phyloP scores from a whole-genome alignment of 306 rosid species.

The Biancaea sappan region DNA sequence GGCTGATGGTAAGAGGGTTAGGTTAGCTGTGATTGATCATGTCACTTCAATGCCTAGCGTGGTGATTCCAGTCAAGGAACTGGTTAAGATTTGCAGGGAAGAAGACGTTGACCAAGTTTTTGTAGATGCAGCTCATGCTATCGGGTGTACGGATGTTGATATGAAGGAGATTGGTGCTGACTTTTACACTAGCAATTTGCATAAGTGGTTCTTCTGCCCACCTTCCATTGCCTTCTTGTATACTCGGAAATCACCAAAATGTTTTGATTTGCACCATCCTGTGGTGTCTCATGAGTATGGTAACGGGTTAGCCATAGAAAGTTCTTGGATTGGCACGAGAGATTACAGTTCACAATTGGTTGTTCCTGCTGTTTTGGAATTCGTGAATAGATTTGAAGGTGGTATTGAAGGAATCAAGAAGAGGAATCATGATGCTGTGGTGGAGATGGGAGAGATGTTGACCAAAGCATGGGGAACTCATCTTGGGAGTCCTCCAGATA shows the following conservation, averaged over 20 bases:
- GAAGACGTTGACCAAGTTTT: constrained; percentile 80
- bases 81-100: constrained; percentile 75
- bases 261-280: constrained; percentile 60
- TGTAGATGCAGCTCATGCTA: constrained; percentile 81
- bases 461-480: constrained; percentile 62
- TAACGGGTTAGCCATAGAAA: constrained; percentile 67
- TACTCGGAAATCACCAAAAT: constrained; percentile 46
- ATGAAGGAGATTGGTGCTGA: constrained; percentile 80
- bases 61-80: constrained; percentile 66
- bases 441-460: constrained; percentile 69
- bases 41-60: constrained; percentile 87
- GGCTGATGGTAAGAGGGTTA: constrained; percentile 57
- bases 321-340: constrained; percentile 77
- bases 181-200: constrained; percentile 67
- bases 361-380: constrained; percentile 59
- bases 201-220: constrained; percentile 83
- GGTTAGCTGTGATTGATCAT: constrained; percentile 84
- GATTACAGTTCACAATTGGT: constrained; percentile 73
- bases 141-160: constrained; percentile 75
- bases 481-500: constrained; percentile 64
- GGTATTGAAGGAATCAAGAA: constrained; percentile 69
- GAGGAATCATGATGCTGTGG: constrained; percentile 63
- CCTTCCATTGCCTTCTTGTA: constrained; percentile 71
- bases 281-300: constrained; percentile 79
- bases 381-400: constrained; percentile 63